These are phyloP conservation scores for Lanzia echinophila DNA, from an alignment of 2,329 filamentous ascomycete species.

Conservation along the genomic window DNA sequence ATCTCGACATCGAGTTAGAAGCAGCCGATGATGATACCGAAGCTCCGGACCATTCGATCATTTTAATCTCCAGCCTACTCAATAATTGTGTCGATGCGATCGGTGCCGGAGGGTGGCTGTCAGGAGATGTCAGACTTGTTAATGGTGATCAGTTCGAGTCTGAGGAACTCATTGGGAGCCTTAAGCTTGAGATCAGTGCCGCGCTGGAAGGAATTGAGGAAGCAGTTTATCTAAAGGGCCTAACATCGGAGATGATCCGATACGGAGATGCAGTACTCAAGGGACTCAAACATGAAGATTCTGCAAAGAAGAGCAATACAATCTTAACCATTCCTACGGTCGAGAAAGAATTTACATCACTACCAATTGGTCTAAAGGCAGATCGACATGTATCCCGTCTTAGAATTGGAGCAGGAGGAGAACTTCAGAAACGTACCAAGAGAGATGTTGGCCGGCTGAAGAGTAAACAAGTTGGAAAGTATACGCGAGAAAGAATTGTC, in stretches of 20 bases:
- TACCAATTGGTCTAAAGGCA: slow-evolving; percentile 69
- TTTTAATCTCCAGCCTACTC: slow-evolving; percentile 64
- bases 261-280: slow-evolving; percentile 41
- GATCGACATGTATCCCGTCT: slow-evolving; percentile 42
- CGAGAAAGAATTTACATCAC: slow-evolving; percentile 39
- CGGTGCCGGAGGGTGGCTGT: slow-evolving; percentile 67
- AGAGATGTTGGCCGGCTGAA: slow-evolving; percentile 72
- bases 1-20: slow-evolving; percentile 53
- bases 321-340: slow-evolving; percentile 40
- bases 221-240: slow-evolving; percentile 54
- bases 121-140: slow-evolving; percentile 49
- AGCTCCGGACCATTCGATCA: slow-evolving; percentile 61
- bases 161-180: slow-evolving; percentile 56
- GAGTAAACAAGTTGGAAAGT: slow-evolving; percentile 73
- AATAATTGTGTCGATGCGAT: slow-evolving; percentile 70
- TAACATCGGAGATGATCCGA: slow-evolving; percentile 59
- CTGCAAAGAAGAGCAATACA: slow-evolving; percentile 32
- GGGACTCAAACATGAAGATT: slow-evolving; percentile 17
- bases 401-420: slow-evolving; percentile 62
- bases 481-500: slow-evolving; percentile 72
- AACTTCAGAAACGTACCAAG: slow-evolving; percentile 60
- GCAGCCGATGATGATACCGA: slow-evolving; percentile 39
- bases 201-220: slow-evolving; percentile 68
- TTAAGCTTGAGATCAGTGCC: slow-evolving; percentile 63
- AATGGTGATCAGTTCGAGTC: slow-evolving; percentile 43